Conservation (phyloP, 768 basidiomycete species). For the Pulveroboletus sp. region DNA sequence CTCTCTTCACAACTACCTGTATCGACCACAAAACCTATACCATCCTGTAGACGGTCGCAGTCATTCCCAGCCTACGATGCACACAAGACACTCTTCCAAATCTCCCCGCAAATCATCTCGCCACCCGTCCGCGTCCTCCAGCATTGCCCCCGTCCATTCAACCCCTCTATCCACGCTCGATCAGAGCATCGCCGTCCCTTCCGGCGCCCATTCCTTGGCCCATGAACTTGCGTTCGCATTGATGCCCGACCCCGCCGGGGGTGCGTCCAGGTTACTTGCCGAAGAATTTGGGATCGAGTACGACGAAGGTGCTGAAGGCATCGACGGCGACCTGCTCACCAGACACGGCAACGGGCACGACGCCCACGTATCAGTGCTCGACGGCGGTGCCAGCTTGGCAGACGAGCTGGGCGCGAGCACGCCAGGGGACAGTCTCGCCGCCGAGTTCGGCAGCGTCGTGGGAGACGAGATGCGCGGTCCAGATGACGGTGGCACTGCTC, state of each 20-base stretch:
- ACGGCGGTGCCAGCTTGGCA: conserved; percentile 37
- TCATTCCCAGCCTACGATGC: conserved; percentile 17
- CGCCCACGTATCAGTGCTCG: conserved; percentile 27
- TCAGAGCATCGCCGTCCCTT: conserved; percentile 28
- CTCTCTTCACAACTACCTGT: conserved; percentile 15
- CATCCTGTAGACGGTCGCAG: conserved; percentile 1
- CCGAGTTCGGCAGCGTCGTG: conserved; percentile 20
- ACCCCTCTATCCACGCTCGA: conserved; percentile 31
- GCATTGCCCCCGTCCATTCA: conserved; percentile 18
- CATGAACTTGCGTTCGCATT: conserved; percentile 85
- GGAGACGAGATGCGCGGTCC: conserved; percentile 17
- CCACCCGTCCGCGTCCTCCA: conserved; percentile 25
- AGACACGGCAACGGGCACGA: conserved; percentile 27
- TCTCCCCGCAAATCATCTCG: conserved; percentile 30
- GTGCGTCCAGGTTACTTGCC: conserved; percentile 66
- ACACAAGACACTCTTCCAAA: conserved; percentile 24
- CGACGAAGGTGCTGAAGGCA: conserved; percentile 82
- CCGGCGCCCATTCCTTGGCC: conserved; percentile 61
- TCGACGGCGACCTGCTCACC: conserved; percentile 40
- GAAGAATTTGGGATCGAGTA: conserved; percentile 91
- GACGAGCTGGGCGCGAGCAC: conserved; percentile 36
- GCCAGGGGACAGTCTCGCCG: conserved; percentile 19
- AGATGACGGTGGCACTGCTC: conserved; percentile 12
- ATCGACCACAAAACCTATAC: conserved; percentile 11
- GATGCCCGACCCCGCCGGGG: conserved; percentile 79